Percentiles rank a stretch among this genome's conserved stretches.
These are phyloP conservation scores for Phytophthora pini DNA, from an alignment of 352 stramenopile genomes.

Conservation along the genomic window DNA sequence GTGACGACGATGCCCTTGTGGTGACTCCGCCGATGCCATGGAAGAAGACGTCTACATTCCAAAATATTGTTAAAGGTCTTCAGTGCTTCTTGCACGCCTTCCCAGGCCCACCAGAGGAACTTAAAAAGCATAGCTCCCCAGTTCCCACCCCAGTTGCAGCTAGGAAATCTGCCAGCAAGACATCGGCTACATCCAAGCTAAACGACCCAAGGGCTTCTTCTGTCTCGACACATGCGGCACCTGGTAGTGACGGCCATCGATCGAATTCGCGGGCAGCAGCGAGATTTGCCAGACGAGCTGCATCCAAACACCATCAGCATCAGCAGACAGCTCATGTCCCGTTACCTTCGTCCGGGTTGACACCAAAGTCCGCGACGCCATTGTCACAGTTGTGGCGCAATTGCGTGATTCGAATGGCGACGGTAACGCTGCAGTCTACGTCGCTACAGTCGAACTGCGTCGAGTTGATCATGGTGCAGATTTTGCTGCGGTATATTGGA, in stretches of 20 bases:
- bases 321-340: slow-evolving; percentile 6
- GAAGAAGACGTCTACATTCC: slow-evolving; percentile 55
- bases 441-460: slow-evolving; percentile 75
- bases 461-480: slow-evolving; percentile 77
- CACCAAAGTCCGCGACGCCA: slow-evolving; percentile 16
- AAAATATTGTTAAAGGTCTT: slow-evolving; percentile 85
- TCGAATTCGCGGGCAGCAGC: slow-evolving; percentile 10
- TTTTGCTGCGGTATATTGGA: slow-evolving; percentile 87
- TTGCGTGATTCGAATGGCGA: slow-evolving; percentile 58
- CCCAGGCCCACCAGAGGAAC: slow-evolving; percentile 40
- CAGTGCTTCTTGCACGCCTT: slow-evolving; percentile 77
- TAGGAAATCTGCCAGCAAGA: slow-evolving; percentile 7
- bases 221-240: neutral
- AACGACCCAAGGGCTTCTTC: slow-evolving; percentile 15
- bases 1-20: slow-evolving; percentile 27
- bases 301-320: slow-evolving; percentile 21
- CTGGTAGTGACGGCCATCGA: slow-evolving; percentile 9
- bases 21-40: slow-evolving; percentile 26
- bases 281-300: slow-evolving; percentile 23
- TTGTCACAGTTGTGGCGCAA: slow-evolving; percentile 40
- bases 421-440: slow-evolving; percentile 61
- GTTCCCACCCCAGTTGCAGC: neutral
- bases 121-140: neutral
- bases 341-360: neutral
- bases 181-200: neutral